phyloP scores from a whole-genome alignment of 345 rosid genomes.

The Mercurialis annua region DNA sequence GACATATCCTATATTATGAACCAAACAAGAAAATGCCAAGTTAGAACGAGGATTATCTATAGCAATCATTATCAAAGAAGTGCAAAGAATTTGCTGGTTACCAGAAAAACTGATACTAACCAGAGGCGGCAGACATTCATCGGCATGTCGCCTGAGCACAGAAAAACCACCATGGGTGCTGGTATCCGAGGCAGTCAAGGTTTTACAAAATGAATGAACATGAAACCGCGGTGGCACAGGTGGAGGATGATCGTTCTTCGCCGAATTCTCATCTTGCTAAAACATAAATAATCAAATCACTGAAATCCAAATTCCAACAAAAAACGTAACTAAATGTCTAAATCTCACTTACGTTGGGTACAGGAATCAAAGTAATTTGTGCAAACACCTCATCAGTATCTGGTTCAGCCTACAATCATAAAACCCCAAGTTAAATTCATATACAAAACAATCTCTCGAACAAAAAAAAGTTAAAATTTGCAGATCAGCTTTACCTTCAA shows the following conservation, averaged over 20 bases:
- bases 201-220: slow-evolving; percentile 50
- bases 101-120: slow-evolving; percentile 25
- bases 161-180: slow-evolving; percentile 75
- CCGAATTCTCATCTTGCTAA: slow-evolving; percentile 38
- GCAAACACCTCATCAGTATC: slow-evolving; percentile 61
- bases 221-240: slow-evolving; percentile 32
- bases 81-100: neutral
- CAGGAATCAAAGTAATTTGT: slow-evolving; percentile 47
- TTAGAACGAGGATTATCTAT: neutral
- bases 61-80: neutral
- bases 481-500: slow-evolving; percentile 30
- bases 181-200: slow-evolving; percentile 61
- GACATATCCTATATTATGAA: slow-evolving; percentile 48
- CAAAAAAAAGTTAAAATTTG: neutral
- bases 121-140: slow-evolving; percentile 62
- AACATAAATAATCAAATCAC: neutral
- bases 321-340: neutral
- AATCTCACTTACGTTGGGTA: slow-evolving; percentile 25
- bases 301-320: neutral
- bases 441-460: neutral
- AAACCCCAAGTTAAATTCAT: neutral
- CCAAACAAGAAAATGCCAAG: neutral
- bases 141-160: slow-evolving; percentile 57
- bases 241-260: slow-evolving; percentile 29
- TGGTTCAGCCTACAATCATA: slow-evolving; percentile 42